phyloP scores from a whole-genome alignment of 2,329 filamentous ascomycete genomes.

The Chrysosporium keratinophilum region DNA sequence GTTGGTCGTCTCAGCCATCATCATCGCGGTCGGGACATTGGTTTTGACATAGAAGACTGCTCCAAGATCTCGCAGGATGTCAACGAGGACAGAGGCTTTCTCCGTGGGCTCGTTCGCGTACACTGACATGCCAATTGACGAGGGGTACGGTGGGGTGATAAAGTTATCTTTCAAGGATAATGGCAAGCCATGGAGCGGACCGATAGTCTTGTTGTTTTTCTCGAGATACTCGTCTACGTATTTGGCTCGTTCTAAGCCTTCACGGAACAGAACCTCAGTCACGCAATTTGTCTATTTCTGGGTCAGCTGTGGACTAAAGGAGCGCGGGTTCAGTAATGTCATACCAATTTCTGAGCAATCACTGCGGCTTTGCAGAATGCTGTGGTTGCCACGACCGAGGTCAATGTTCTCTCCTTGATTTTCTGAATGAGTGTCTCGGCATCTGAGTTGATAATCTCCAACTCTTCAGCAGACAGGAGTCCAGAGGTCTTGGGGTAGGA shows the following conservation, averaged over 20 bases:
- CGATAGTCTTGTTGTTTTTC: slow-evolving; percentile 35
- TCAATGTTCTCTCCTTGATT: slow-evolving; percentile 24
- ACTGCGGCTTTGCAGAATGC: slow-evolving; percentile 34
- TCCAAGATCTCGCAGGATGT: slow-evolving; percentile 33
- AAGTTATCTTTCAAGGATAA: slow-evolving; percentile 36
- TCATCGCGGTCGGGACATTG: slow-evolving; percentile 33
- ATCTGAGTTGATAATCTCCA: slow-evolving; percentile 40
- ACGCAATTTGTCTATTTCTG: slow-evolving; percentile 48
- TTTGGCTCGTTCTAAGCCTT: slow-evolving; percentile 29
- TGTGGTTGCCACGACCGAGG: slow-evolving; percentile 14
- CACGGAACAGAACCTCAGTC: slow-evolving; percentile 46
- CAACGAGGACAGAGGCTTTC: slow-evolving; percentile 26
- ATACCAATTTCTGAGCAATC: slow-evolving; percentile 28
- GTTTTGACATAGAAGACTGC: slow-evolving; percentile 36
- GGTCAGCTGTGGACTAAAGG: not conserved
- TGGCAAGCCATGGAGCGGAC: slow-evolving; percentile 35
- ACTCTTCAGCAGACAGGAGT: slow-evolving; percentile 46
- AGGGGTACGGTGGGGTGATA: slow-evolving; percentile 22
- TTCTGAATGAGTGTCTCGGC: slow-evolving; percentile 29
- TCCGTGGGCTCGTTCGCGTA: slow-evolving; percentile 19
- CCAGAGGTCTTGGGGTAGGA: slow-evolving; percentile 36
- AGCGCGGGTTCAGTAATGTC: not conserved
- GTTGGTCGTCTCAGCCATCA: slow-evolving; percentile 37
- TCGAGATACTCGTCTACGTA: slow-evolving; percentile 25
- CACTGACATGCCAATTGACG: slow-evolving; percentile 17